Conservation (phyloP, 2,329 filamentous ascomycete species). For the Monosporascus sp. region DNA sequence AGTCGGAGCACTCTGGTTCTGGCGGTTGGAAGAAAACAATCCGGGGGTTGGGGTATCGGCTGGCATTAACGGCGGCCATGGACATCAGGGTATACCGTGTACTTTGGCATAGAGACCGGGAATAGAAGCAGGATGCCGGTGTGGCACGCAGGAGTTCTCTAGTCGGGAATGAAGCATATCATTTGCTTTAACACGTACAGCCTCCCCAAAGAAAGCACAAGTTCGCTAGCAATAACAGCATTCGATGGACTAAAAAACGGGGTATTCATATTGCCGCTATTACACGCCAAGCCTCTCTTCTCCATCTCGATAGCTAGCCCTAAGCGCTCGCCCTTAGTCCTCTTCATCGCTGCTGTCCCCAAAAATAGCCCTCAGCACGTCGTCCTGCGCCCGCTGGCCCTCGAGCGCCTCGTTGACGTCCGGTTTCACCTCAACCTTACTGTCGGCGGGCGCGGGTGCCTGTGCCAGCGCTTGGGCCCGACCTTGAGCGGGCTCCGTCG, state of each 20-base stretch:
- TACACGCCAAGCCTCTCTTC: neutral
- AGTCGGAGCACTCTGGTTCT: too few species aligned
- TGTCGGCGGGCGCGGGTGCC: neutral
- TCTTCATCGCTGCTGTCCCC: constrained; percentile 70
- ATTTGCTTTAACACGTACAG: too few species aligned
- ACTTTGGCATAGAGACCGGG: too few species aligned
- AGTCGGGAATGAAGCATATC: too few species aligned
- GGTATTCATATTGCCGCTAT: neutral
- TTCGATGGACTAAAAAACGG: neutral
- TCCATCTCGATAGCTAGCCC: neutral
- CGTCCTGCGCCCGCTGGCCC: constrained; percentile 67
- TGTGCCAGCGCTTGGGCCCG: too few species aligned
- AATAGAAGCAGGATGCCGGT: too few species aligned
- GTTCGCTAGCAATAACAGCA: too few species aligned
- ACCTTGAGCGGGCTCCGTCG: neutral
- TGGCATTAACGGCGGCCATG: too few species aligned
- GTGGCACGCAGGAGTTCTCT: too few species aligned
- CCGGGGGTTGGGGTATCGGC: neutral
- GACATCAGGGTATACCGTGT: too few species aligned
- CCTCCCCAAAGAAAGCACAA: too few species aligned
- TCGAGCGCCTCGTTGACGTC: constrained; percentile 77
- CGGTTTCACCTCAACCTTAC: constrained; percentile 51
- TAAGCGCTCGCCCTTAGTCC: constrained; percentile 18
- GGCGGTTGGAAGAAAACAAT: too few species aligned
- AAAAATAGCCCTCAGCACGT: constrained; percentile 89